A percentile compares a stretch with the other conserved stretches of the same genome.
Conservation (phyloP, 2,329 filamentous ascomycete species). For the Tricladium varicosporioides region DNA sequence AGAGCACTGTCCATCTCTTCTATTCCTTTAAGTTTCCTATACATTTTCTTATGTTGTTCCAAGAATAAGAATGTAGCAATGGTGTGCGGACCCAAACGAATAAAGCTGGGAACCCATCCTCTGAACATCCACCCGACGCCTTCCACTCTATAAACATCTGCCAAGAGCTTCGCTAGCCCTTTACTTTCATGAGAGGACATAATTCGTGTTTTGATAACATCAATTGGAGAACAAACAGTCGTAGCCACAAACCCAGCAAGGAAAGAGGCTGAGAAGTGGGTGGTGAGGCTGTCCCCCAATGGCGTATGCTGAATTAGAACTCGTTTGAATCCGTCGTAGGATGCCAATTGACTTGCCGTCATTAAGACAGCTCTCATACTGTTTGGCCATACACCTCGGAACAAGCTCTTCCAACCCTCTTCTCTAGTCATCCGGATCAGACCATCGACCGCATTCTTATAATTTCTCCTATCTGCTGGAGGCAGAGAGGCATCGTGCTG, state of each 20-base stretch:
- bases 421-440: constrained; percentile 81
- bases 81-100: constrained; percentile 71
- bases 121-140: constrained; percentile 84
- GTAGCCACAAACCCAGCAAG: constrained; percentile 81
- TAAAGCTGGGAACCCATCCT: constrained; percentile 80
- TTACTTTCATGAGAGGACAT: constrained; percentile 66
- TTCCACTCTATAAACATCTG: constrained; percentile 67
- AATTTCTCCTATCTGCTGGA: constrained; percentile 72
- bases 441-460: constrained; percentile 84
- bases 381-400: constrained; percentile 84
- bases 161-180: constrained; percentile 57
- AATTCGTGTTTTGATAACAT: constrained; percentile 85
- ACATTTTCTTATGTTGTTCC: constrained; percentile 81
- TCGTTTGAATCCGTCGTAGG: constrained; percentile 80
- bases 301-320: constrained; percentile 64
- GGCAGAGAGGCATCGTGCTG: constrained; percentile 86
- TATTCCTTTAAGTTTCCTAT: constrained; percentile 49
- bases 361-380: constrained; percentile 78
- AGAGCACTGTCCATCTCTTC: constrained; percentile 21
- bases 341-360: constrained; percentile 81
- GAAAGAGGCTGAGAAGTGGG: constrained; percentile 76
- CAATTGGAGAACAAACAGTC: constrained; percentile 79
- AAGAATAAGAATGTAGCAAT: constrained; percentile 84
- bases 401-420: constrained; percentile 74
- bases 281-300: constrained; percentile 65